Percentiles rank a stretch among this genome's conserved stretches.
phyloP scores from a whole-genome alignment of 192 early-diverging fungal genomes.

The Physocladia obscura region DNA sequence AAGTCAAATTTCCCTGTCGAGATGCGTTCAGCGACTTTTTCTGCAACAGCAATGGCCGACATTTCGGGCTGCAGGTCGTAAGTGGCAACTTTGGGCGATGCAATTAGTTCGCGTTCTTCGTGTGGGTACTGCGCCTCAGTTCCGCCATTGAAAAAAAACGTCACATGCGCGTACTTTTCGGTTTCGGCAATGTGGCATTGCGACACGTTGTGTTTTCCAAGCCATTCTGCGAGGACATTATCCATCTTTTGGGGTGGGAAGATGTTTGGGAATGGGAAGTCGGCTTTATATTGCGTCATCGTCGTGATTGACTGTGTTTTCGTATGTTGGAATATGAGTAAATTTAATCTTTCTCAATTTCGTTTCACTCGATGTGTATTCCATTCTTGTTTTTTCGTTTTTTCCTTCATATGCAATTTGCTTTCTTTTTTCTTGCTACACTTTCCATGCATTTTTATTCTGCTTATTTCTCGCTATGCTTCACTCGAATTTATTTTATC shows the following conservation, averaged over 20 bases:
- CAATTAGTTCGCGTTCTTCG: slow-evolving; percentile 88
- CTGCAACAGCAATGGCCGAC: slow-evolving; percentile 84
- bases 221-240: slow-evolving; percentile 96
- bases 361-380: too few relatives aligned
- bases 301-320: slow-evolving; percentile 65
- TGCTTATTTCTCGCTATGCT: too few relatives aligned
- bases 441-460: too few relatives aligned
- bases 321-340: too few relatives aligned
- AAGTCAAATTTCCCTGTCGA: slow-evolving; percentile 79
- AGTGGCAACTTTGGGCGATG: slow-evolving; percentile 93
- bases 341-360: too few relatives aligned
- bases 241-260: slow-evolving; percentile 98
- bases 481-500: too few relatives aligned
- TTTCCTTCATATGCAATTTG: too few relatives aligned
- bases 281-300: slow-evolving; percentile 97
- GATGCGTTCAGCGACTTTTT: slow-evolving; percentile 86
- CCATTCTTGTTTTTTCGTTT: too few relatives aligned
- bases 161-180: slow-evolving; percentile 99
- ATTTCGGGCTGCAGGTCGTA: slow-evolving; percentile 97
- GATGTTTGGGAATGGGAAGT: slow-evolving; percentile 92
- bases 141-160: slow-evolving; percentile 99
- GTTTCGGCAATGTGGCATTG: slow-evolving; percentile 98
- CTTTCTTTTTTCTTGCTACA: too few relatives aligned
- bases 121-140: slow-evolving; percentile 83
- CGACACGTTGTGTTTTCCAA: slow-evolving; percentile 79